Evolutionary conservation across 805 yeast species (phyloP), one percentile per base, ranked within the genome.

Genomic region (Myxozyma vanderwaltii): DNA sequence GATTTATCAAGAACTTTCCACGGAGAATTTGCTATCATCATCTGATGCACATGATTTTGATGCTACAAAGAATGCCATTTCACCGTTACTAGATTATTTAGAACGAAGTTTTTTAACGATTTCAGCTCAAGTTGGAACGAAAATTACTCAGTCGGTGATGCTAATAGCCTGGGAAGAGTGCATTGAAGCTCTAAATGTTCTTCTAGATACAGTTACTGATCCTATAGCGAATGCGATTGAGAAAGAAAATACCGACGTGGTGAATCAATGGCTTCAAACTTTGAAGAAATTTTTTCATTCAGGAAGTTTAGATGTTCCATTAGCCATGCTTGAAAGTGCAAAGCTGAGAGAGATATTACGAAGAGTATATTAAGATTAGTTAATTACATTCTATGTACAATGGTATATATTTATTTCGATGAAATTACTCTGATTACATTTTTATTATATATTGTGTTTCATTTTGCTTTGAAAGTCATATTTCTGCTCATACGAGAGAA

Each of bases 301-400:
- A 15, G 49, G 49, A 12, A 24, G 46, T 19, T 27, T 12, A 17
- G 46, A 50, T n/a, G 38, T 50, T 12, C 46, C 54, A 33, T 29
- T 50, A 10, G 54, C 46, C 12, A 50, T 50, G 54, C 54, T 50
- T 15, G 54, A 50, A 38, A 50, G 54, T 27, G 54, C 43, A 6
- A 48, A 48, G 27, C 29, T 48, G 15, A n/a, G 52, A 23, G 44
- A 48, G 40, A 48, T 48, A 6, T 36, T 48, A 23, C 12, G 52
- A 19, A 21, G 52, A 24, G 52, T 48, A 19, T 48, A 48, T 24
- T 48, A 41, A 29, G 13, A 21, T 6, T 21, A 36, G 13, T n/a
- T n/a, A n/a, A n/a, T n/a, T n/a, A n/a, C n/a, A n/a, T n/a, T n/a
- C n/a, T n/a, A n/a, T n/a, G n/a, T n/a, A n/a, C n/a, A n/a, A n/a